These are phyloP conservation scores for Eremothecium coryli DNA, from an alignment of 1,139 yeast genomes.

Conservation along the genomic window DNA sequence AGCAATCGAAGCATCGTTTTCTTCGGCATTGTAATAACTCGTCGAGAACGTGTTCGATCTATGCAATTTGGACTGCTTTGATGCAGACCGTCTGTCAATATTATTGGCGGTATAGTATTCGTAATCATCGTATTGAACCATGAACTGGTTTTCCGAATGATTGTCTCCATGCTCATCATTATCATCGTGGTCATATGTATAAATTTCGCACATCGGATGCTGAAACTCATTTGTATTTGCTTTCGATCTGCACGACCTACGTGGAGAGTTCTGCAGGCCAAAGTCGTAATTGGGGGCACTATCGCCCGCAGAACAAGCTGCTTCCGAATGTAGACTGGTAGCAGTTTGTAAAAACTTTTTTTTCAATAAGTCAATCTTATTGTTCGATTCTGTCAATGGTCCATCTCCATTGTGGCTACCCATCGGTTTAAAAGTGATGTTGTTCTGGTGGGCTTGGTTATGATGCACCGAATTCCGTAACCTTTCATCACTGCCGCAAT, in stretches of 20 bases:
- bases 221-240: not conserved
- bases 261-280: not conserved
- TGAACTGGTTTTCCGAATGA: constrained; percentile 10
- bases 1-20: constrained; percentile 31
- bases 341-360: constrained; percentile 4
- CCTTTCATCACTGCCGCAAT: constrained; percentile 2
- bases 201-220: not conserved
- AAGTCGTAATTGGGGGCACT: too few relatives aligned
- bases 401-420: not conserved
- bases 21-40: constrained; percentile 15
- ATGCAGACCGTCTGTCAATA: not conserved
- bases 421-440: too few relatives aligned
- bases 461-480: not conserved
- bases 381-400: not conserved
- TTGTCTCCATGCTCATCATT: constrained; percentile 4
- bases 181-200: not conserved
- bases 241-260: not conserved
- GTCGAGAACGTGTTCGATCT: constrained; percentile 6
- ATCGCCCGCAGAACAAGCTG: too few relatives aligned
- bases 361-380: constrained; percentile 2
- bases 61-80: constrained; percentile 8
- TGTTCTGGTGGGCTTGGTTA: not conserved
- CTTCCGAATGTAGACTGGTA: constrained; percentile 1
- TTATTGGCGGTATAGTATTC: constrained; percentile 1
- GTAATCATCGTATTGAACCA: constrained; percentile 8